Conservation (phyloP, 2,329 filamentous ascomycete species). For the Aspergillus costaricaensis region DNA sequence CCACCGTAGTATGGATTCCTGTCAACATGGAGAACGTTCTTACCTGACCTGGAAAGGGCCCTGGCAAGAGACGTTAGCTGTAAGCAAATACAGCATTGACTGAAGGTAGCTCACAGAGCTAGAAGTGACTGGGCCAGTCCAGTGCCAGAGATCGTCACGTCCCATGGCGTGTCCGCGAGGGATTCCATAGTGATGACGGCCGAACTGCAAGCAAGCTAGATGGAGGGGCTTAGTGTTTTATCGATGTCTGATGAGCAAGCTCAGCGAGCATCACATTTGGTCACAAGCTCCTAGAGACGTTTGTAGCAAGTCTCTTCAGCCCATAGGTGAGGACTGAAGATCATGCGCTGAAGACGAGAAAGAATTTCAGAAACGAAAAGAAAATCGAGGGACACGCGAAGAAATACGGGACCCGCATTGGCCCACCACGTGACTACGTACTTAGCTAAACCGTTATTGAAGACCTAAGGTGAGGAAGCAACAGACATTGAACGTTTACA, state of each 20-base stretch:
- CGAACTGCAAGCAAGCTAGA: slow-evolving; percentile 20
- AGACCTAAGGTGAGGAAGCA: not conserved
- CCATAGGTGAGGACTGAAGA: slow-evolving; percentile 21
- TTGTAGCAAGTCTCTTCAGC: slow-evolving; percentile 16
- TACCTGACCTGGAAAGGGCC: slow-evolving; percentile 86
- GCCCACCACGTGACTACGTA: slow-evolving; percentile 22
- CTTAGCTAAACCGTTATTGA: not conserved
- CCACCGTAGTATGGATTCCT: slow-evolving; percentile 86
- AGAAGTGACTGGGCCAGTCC: slow-evolving; percentile 77
- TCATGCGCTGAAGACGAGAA: slow-evolving; percentile 15
- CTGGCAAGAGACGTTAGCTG: slow-evolving; percentile 65
- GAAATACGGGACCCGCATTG: slow-evolving; percentile 23
- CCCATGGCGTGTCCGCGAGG: slow-evolving; percentile 72
- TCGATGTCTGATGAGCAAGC: slow-evolving; percentile 15
- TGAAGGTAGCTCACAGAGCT: slow-evolving; percentile 62
- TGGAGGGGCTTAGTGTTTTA: slow-evolving; percentile 22
- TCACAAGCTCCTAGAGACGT: slow-evolving; percentile 18
- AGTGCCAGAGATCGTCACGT: slow-evolving; percentile 77
- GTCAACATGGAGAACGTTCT: slow-evolving; percentile 89
- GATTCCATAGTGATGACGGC: slow-evolving; percentile 63
- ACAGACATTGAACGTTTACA: not conserved
- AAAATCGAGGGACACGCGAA: slow-evolving; percentile 20
- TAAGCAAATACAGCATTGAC: slow-evolving; percentile 21
- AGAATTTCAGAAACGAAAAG: slow-evolving; percentile 12
- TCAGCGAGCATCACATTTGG: slow-evolving; percentile 28